A percentile compares a stretch with the other conserved stretches of the same genome.
These are phyloP conservation scores for Chlorella sp. DNA, from an alignment of 139 green algal species.

Conservation along the genomic window DNA sequence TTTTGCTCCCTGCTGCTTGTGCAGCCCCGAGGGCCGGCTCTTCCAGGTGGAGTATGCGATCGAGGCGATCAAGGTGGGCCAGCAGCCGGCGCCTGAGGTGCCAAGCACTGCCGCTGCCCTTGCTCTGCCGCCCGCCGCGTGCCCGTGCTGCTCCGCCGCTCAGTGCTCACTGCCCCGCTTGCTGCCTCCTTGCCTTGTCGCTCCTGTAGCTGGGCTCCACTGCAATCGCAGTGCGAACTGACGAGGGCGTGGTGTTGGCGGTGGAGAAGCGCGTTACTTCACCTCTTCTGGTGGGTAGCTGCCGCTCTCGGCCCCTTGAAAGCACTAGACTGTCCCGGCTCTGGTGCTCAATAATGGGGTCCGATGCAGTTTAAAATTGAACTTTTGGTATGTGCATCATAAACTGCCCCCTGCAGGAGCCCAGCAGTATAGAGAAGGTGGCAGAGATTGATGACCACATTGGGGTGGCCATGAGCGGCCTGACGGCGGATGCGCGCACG, in stretches of 20 bases:
- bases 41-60: slow-evolving; percentile 99
- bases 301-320: background rate
- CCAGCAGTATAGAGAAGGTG: slow-evolving; percentile 95
- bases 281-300: slow-evolving; percentile 85
- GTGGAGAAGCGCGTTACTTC: slow-evolving; percentile 99
- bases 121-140: background rate
- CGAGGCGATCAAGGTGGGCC: slow-evolving; percentile 95
- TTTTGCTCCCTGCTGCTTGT: slow-evolving; percentile 16
- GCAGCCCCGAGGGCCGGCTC: slow-evolving; percentile 85
- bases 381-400: too few relatives aligned
- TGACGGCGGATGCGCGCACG: slow-evolving; percentile 96
- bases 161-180: too few relatives aligned
- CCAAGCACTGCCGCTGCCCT: background rate
- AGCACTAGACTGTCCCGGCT: too few relatives aligned
- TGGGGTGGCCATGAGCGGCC: slow-evolving; percentile 95
- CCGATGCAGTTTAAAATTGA: too few relatives aligned
- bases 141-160: too few relatives aligned
- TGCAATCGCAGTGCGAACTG: slow-evolving; percentile 93
- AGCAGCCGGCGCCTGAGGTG: background rate
- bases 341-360: too few relatives aligned
- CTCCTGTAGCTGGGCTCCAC: slow-evolving; percentile 92
- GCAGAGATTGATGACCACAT: slow-evolving; percentile 98
- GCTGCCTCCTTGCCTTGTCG: background rate
- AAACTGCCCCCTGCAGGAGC: slow-evolving; percentile 71
- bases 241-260: slow-evolving; percentile 93